Base-by-base conservation (phyloP, 345 rosid species). In the Boechera divaricarpa region DNA sequence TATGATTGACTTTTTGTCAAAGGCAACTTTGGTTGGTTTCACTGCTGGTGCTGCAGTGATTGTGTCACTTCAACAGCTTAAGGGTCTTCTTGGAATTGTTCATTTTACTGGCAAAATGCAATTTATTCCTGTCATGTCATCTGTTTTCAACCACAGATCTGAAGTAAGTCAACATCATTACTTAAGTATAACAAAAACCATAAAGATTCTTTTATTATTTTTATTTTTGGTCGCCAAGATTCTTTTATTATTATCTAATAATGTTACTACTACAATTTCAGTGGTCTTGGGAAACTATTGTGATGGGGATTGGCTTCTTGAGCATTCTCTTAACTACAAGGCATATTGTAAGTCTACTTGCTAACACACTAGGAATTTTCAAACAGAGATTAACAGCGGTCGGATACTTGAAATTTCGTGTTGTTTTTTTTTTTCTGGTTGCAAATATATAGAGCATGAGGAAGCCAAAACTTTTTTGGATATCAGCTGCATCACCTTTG, bases 31-130 rank as follows among this genome's bases (percentile, higher is more conserved):
- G 60, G 71, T 90, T 35, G 99, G 99, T 64, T 96, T 96, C 85
- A 96, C 90, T 90, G 98, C 98, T 45, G 99, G 98, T 36, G 99
- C 98, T 39, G 99, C 99, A 28, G 79, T 96, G 45, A 93, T 96
- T 58, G 99, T 96, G 18, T 88, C 97, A 12, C 83, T 96, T 65
- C 99, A 96, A 48, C 99, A 96, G 75, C 87, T 96, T 5, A 96
- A 96, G 70, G 97, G 97, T 53, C 83, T 96, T 81, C 92, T 96
- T 69, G 99, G 99, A 70, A 96, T 96, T 70, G 89, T 84, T 78
- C 98, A 96, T 75, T 96, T 96, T 81, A 96, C 98, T 62, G 56
- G 61, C 72, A 86, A 89, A 87, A 96, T 96, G 99, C 96, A 91
- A 68, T 66, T 93, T 52, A 49, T 93, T 74, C 93, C 98, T 68